Base-by-base conservation (phyloP, 441 rosid genomes). In the Dalechampia spathulata region DNA sequence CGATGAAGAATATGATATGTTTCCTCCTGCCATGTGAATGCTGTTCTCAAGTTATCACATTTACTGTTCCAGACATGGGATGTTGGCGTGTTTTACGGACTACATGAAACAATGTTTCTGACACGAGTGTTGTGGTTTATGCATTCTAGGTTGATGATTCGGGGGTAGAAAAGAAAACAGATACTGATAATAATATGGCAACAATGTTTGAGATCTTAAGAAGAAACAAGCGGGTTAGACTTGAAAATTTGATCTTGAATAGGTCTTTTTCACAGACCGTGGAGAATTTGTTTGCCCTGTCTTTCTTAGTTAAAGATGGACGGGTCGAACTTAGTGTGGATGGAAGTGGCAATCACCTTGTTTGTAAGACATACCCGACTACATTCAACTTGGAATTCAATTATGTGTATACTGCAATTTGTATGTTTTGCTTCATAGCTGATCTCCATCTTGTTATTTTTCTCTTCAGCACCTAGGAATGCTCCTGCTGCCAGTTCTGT, bases 261-360 rank as follows among this genome's bases (percentile, higher is more conserved):
- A 70, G 53, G 20, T 87, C 85, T 40, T 85, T 85, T 75, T 82
- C 93, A 3, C 90, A 81, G 70, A 83, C 96, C 0, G 81, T 85
- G 37, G 90, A 87, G 71, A 87, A 85, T 63, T 60, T 87, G 52
- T 87, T 90, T 67, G 94, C 94, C 6, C 67, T 85, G 34, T 87
- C 97, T 5, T 87, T 87, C 76, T 71, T 90, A 42, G 80, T 75
- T 36, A 90, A 83, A 75, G 97, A 85, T 41, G 96, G 97, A 37
- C 73, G 97, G 16, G 81, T 73, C 43, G 76, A 83, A 50, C 78
- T 87, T 56, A 42, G 27, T 22, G 69, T 87, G 38, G 77, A 80
- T 56, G 70, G 69, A 45, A 71, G 58, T 36, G 91, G 89, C 40
- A 66, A 73, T 43, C 96, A 90, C 71, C 16, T 78, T 14, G 83